Evolutionary conservation across 108 stramenopile genomes (phyloP).

Genomic region (Discostella pseudostelligera): DNA sequence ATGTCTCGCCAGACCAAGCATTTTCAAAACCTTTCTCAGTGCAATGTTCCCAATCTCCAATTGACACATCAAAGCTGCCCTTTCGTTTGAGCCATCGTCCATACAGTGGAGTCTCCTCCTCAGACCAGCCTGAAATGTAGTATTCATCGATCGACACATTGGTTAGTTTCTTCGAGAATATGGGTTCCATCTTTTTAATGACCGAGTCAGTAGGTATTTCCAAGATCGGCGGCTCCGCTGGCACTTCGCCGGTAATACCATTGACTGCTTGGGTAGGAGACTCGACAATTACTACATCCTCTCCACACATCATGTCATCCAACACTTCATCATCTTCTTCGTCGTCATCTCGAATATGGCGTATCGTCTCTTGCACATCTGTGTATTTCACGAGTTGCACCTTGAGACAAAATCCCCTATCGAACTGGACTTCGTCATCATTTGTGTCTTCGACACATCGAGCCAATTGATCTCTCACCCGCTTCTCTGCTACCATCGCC

Average conservation of each 20-base stretch:
- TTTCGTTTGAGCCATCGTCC: constrained; percentile 62
- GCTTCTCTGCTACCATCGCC: constrained; percentile 18
- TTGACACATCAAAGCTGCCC: constrained; percentile 61
- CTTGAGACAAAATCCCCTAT: constrained; percentile 26
- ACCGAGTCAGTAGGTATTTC: constrained; percentile 54
- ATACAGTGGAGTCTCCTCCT: constrained; percentile 65
- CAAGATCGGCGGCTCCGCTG: constrained; percentile 15
- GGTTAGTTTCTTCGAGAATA: constrained; percentile 55
- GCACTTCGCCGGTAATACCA: background rate
- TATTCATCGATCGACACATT: constrained; percentile 62
- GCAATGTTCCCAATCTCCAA: constrained; percentile 63
- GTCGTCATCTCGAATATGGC: constrained; percentile 20
- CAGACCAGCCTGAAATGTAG: constrained; percentile 71
- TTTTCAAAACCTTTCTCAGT: constrained; percentile 45
- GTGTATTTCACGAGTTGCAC: constrained; percentile 24
- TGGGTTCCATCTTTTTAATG: constrained; percentile 64
- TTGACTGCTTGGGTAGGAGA: background rate
- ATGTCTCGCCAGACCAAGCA: constrained; percentile 61
- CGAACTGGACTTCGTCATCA: constrained; percentile 9
- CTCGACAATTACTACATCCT: background rate
- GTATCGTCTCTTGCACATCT: constrained; percentile 31
- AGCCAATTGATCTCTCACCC: constrained; percentile 15
- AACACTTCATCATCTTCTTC: constrained; percentile 11
- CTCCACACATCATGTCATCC: constrained; percentile 8
- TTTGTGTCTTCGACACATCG: constrained; percentile 10